Base-by-base conservation (phyloP, 140 eudicot species). In the Ambrosia hybrid region DNA sequence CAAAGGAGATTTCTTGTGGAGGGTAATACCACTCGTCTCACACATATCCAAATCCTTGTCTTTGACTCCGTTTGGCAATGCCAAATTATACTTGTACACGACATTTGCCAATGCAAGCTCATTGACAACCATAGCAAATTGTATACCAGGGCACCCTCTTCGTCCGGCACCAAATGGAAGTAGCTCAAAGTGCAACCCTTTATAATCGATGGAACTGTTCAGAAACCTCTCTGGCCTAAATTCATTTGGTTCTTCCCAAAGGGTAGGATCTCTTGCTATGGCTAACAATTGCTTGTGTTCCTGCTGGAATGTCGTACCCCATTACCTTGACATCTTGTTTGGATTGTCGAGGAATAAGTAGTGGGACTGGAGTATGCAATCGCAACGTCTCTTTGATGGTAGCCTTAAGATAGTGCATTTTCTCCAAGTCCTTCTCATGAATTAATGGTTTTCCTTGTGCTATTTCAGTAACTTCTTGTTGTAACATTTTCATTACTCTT, bases 81-180 rank as follows among this genome's bases (percentile, higher is more conserved):
- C 14, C 53, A 63, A 56, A 45, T 82, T 15, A 8, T 73, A 78
- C 73, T 55, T 70, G 78, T 74, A 63, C 8, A 82, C 55, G 3
- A 82, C 48, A 59, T 82, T 82, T 10, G 83, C 86, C 53, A 83
- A 33, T 0, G 71, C 84, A 30, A 65, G 73, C 79, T 83, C 87
- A 4, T 9, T 58, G n/a, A 63, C 57, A 4, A 65, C 15, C 1
- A 38, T 39, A 9, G 81, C 81, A 71, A 83, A 83, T 2, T 70
- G 43, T 10, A 75, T 74, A 15, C 87, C 87, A 2, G 87, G 87
- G 30, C 87, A 83, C 37, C 77, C 74, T 64, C 87, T 78, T 55
- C 86, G 64, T 2, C 84, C 84, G 36, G 73, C 73, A 11, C 84
- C 84, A 63, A 80, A 80, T 4, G 84, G 84, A 75, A 70, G 66